Evolutionary conservation across 345 rosid species (phyloP).

Genomic region (Tarenaya hassleriana): DNA sequence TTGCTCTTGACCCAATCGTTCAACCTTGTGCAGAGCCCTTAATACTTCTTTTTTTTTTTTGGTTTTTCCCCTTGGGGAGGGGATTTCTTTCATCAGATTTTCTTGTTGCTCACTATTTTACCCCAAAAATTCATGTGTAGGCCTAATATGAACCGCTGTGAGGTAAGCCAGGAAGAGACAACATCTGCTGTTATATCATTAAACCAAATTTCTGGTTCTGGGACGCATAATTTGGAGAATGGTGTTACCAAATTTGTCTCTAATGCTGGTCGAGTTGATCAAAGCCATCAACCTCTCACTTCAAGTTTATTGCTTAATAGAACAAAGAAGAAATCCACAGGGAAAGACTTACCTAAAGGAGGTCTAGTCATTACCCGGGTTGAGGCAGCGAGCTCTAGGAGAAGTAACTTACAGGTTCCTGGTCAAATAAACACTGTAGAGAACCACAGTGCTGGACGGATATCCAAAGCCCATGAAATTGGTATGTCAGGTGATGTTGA

Average conservation of each 20-base stretch:
- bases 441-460: conserved; percentile 18
- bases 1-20: conserved; percentile 1
- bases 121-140: conserved; percentile 26
- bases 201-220: neutral
- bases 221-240: conserved; percentile 21
- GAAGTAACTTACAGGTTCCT: conserved; percentile 30
- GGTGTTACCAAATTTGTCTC: conserved; percentile 15
- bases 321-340: conserved; percentile 13
- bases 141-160: conserved; percentile 31
- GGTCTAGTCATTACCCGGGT: conserved; percentile 10
- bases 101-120: conserved; percentile 14
- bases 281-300: conserved; percentile 16
- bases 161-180: conserved; percentile 26
- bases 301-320: conserved; percentile 18
- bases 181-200: conserved; percentile 8
- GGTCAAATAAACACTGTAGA: conserved; percentile 10
- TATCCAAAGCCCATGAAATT: conserved; percentile 1
- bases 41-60: too few relatives aligned
- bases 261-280: conserved; percentile 18
- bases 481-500: conserved; percentile 10
- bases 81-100: conserved; percentile 1
- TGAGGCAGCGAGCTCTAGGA: conserved; percentile 32
- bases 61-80: too few relatives aligned
- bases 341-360: conserved; percentile 19
- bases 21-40: too few relatives aligned